Evolutionary conservation across 2,329 filamentous ascomycete species (phyloP).

Genomic region (Juglanconis sp.): DNA sequence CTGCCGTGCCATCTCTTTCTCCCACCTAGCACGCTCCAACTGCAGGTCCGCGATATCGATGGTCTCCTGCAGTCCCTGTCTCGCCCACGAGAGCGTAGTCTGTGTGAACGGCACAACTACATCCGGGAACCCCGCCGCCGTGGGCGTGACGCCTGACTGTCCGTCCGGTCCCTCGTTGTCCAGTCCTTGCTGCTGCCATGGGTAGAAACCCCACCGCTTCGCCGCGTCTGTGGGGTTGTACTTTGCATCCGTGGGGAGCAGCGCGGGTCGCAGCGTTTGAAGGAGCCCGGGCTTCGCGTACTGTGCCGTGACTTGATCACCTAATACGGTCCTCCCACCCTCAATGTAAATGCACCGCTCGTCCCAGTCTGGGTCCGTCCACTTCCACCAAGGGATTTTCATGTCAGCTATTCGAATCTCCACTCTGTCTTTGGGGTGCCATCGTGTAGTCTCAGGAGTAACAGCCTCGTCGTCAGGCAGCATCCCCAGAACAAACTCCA

Average conservation of each 20-base stretch:
- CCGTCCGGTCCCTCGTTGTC: not conserved
- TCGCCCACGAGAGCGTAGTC: not conserved
- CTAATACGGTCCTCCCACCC: not conserved
- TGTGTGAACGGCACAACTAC: not conserved
- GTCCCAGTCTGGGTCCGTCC: not conserved
- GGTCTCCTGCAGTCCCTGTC: not conserved
- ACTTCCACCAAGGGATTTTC: not conserved
- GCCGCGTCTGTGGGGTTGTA: conserved; percentile 6
- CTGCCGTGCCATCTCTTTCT: not conserved
- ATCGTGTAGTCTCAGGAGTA: too few species aligned
- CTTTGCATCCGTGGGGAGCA: not conserved
- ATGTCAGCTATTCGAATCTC: too few species aligned
- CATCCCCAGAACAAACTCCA: too few species aligned
- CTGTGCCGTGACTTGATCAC: not conserved
- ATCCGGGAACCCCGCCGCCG: not conserved
- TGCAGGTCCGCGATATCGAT: not conserved
- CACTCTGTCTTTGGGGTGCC: too few species aligned
- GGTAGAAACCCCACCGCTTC: conserved; percentile 10
- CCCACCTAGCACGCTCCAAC: not conserved
- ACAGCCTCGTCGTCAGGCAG: too few species aligned
- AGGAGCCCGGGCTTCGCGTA: conserved; percentile 1
- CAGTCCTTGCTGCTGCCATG: not conserved
- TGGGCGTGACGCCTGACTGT: conserved; percentile 9
- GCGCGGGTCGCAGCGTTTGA: conserved; percentile 9
- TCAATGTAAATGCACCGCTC: not conserved